phyloP scores from a whole-genome alignment of 148 eudicot species.

The Rhododendron griersonianum region DNA sequence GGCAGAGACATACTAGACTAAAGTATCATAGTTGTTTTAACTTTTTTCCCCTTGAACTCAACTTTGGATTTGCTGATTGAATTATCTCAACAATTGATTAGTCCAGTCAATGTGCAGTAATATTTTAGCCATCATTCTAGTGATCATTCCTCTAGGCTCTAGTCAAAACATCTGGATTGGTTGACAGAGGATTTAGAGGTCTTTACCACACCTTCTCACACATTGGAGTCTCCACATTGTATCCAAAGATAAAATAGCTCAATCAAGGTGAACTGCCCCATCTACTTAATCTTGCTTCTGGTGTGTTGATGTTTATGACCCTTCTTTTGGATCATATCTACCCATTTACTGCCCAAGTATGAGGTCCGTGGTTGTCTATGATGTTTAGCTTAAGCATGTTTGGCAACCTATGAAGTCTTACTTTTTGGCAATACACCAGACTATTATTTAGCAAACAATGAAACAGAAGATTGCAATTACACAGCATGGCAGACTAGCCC shows the following conservation, averaged over 20 bases:
- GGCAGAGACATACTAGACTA: background rate
- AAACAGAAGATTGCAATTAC: background rate
- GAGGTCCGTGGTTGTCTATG: background rate
- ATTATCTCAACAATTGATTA: background rate
- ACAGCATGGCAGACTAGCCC: background rate
- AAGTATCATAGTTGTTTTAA: background rate
- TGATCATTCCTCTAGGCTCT: background rate
- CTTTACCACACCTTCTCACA: background rate
- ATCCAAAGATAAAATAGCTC: background rate
- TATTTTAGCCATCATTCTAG: background rate
- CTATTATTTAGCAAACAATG: background rate
- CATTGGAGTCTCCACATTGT: background rate
- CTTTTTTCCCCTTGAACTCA: background rate
- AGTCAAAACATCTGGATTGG: background rate
- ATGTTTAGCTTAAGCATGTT: background rate
- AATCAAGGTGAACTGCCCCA: background rate
- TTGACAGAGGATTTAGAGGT: background rate
- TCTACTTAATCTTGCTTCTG: background rate
- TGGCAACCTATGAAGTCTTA: background rate
- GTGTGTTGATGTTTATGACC: background rate
- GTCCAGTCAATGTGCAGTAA: background rate
- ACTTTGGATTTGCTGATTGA: background rate
- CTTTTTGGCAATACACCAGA: background rate
- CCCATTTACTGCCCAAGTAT: background rate
- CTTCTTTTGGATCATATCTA: background rate